Conservation (phyloP, 2,329 filamentous ascomycete species). For the Pseudogymnoascus verrucosus region DNA sequence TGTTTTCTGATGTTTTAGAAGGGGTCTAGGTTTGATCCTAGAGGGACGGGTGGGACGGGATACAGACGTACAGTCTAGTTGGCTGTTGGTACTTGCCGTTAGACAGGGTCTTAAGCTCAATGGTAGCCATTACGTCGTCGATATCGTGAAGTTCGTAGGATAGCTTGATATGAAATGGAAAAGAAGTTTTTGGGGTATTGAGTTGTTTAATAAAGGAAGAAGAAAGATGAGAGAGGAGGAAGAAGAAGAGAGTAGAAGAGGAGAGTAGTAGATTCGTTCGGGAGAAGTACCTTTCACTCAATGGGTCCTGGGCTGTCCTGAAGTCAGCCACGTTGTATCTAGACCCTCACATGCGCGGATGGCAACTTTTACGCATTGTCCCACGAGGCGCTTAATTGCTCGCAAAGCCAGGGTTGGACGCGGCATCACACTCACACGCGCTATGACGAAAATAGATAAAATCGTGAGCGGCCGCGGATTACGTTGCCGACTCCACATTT, state of each 20-base stretch:
- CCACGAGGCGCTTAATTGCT: too few species aligned
- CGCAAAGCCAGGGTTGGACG: too few species aligned
- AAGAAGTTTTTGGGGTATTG: not conserved
- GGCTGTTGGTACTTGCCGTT: slow-evolving; percentile 29
- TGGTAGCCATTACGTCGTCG: not conserved
- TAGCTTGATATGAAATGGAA: not conserved
- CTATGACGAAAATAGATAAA: too few species aligned
- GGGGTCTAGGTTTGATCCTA: too few species aligned
- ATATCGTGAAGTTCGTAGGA: not conserved
- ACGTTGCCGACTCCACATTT: too few species aligned
- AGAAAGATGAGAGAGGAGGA: not conserved
- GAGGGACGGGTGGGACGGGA: not conserved
- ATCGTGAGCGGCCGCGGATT: too few species aligned
- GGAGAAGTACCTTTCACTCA: not conserved
- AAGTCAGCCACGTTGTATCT: too few species aligned
- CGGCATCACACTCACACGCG: too few species aligned
- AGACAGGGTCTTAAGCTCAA: slow-evolving; percentile 24
- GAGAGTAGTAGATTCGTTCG: not conserved
- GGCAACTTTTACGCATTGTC: too few species aligned
- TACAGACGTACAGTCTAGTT: slow-evolving; percentile 34
- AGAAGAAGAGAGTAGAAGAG: not conserved
- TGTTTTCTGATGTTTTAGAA: not conserved
- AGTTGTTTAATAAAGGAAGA: not conserved
- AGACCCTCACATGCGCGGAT: too few species aligned
- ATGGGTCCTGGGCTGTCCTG: too few species aligned